phyloP scores from a whole-genome alignment of 805 yeast genomes.

The Teunomyces funiuensis region DNA sequence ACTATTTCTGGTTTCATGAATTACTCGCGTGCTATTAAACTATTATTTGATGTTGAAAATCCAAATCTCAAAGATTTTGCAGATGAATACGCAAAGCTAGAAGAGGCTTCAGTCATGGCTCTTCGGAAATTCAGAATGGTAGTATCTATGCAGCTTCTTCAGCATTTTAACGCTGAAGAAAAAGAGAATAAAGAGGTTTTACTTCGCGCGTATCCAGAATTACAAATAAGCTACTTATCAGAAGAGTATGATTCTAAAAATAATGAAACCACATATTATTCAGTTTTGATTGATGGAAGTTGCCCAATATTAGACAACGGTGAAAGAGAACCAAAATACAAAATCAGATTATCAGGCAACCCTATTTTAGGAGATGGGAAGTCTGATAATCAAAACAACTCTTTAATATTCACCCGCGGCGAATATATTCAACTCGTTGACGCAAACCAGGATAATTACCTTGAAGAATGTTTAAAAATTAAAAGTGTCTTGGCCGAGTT shows the following conservation, averaged over 20 bases:
- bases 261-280: slow-evolving; percentile 50
- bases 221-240: slow-evolving; percentile 63
- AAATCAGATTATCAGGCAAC: slow-evolving; percentile 69
- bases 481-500: slow-evolving; percentile 75
- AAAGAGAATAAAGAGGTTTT: slow-evolving; percentile 58
- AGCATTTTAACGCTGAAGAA: slow-evolving; percentile 55
- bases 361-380: slow-evolving; percentile 86
- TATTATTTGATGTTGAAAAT: slow-evolving; percentile 48
- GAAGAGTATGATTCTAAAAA: slow-evolving; percentile 44
- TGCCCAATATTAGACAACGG: slow-evolving; percentile 63
- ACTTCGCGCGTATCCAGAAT: slow-evolving; percentile 64
- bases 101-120: slow-evolving; percentile 53
- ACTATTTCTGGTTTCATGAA: slow-evolving; percentile 50
- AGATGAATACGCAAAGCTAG: slow-evolving; percentile 37
- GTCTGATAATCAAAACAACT: slow-evolving; percentile 79
- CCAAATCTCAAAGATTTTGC: slow-evolving; percentile 26
- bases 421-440: slow-evolving; percentile 79
- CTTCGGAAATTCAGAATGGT: slow-evolving; percentile 63
- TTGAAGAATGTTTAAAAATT: slow-evolving; percentile 79
- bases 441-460: slow-evolving; percentile 81
- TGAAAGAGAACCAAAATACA: slow-evolving; percentile 44
- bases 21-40: slow-evolving; percentile 46
- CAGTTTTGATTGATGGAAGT: slow-evolving; percentile 70
- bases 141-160: slow-evolving; percentile 63
- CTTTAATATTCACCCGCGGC: slow-evolving; percentile 73